Evolutionary conservation across 169 alveolate genomes (phyloP).

Genomic region (Cryptosporidium parvum): DNA sequence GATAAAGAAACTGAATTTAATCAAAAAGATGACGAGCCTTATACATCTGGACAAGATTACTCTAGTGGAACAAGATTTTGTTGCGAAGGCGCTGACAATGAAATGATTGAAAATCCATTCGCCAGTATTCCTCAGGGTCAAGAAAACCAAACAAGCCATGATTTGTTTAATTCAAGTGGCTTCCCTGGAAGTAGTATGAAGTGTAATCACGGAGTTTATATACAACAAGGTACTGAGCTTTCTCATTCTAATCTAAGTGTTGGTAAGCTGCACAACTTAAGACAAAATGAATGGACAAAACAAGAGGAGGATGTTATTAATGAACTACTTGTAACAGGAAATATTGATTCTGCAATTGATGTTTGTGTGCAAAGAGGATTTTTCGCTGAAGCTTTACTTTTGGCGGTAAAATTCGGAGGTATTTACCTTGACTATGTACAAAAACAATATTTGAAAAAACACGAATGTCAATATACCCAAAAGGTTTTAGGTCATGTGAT

Average conservation of each 20-base stretch:
- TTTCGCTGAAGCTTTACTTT: constrained; percentile 78
- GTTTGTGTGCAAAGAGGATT: constrained; percentile 78
- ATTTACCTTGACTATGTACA: constrained; percentile 76
- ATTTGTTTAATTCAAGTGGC: background rate
- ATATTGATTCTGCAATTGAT: constrained; percentile 79
- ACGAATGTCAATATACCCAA: constrained; percentile 61
- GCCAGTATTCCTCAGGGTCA: background rate
- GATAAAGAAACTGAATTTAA: constrained; percentile 1
- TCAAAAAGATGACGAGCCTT: background rate
- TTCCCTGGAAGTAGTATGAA: background rate
- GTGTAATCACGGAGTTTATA: background rate
- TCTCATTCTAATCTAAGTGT: constrained; percentile 21
- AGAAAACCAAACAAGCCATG: background rate
- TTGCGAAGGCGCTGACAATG: background rate
- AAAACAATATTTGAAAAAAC: constrained; percentile 77
- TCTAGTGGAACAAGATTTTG: background rate
- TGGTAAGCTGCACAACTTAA: constrained; percentile 4
- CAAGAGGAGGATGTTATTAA: constrained; percentile 59
- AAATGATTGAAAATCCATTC: background rate
- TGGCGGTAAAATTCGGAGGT: constrained; percentile 80
- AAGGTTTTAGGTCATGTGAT: constrained; percentile 54
- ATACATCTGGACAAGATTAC: background rate
- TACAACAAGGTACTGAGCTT: constrained; percentile 3
- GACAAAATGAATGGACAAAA: constrained; percentile 52
- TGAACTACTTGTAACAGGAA: constrained; percentile 45